Conservation (phyloP, 163 green algal genomes). For the Prototheca wickerhamii region DNA sequence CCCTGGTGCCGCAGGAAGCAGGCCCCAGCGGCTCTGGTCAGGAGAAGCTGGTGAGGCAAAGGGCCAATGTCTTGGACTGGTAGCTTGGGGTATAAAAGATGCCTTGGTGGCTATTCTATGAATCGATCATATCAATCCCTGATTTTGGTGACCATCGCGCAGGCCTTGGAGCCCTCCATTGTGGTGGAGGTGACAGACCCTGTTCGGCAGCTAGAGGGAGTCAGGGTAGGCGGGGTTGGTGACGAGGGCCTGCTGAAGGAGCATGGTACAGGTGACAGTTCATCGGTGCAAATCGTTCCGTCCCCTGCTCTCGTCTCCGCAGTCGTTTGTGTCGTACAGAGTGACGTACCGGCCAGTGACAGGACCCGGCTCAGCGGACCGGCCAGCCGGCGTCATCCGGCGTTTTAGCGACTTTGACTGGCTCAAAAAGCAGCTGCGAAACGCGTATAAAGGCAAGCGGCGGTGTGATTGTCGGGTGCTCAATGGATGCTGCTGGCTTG, state of each 20-base stretch:
- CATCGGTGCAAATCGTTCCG: too few relatives aligned
- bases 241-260: background rate
- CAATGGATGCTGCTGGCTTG: background rate
- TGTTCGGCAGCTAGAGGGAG: constrained; percentile 86
- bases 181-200: constrained; percentile 66
- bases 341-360: constrained; percentile 46
- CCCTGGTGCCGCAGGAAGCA: too few relatives aligned
- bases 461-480: background rate
- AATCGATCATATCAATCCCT: background rate
- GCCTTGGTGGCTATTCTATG: too few relatives aligned
- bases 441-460: background rate
- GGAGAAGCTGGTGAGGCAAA: background rate
- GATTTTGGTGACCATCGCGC: background rate
- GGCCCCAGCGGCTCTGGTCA: too few relatives aligned
- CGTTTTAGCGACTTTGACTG: constrained; percentile 87
- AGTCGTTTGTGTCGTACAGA: constrained; percentile 84
- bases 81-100: too few relatives aligned
- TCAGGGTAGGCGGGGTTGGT: constrained; percentile 31
- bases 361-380: constrained; percentile 37
- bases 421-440: constrained; percentile 60
- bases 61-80: too few relatives aligned
- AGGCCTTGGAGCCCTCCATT: background rate
- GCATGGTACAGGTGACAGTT: too few relatives aligned
- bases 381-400: constrained; percentile 62
- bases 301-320: background rate